Evolutionary conservation across 495 filamentous ascomycete genomes (phyloP).

Genomic region (Hypoxylon perforatum): DNA sequence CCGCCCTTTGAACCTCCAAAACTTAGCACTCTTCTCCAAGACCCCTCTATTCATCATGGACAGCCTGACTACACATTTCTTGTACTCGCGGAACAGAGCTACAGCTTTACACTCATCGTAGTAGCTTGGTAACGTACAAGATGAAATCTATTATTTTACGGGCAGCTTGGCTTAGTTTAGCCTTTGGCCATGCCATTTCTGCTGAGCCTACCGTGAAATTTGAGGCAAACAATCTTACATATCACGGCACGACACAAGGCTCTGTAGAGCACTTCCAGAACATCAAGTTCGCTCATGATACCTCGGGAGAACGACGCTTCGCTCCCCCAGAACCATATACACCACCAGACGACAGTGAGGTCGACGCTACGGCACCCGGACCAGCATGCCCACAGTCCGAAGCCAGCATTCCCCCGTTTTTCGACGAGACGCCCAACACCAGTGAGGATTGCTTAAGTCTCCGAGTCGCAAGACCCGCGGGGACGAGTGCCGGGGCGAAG

Average conservation of each 20-base stretch:
- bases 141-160: too few species aligned
- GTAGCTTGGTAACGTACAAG: too few species aligned
- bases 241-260: slow-evolving; percentile 12
- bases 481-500: slow-evolving; percentile 38
- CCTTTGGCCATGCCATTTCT: slow-evolving; percentile 1
- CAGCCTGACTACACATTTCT: too few species aligned
- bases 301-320: slow-evolving; percentile 51
- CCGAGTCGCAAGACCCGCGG: slow-evolving; percentile 52
- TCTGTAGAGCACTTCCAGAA: slow-evolving; percentile 54
- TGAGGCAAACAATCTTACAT: slow-evolving; percentile 12
- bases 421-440: slow-evolving; percentile 46
- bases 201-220: background rate
- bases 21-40: too few species aligned
- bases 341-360: slow-evolving; percentile 37
- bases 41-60: too few species aligned
- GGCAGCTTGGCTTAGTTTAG: too few species aligned
- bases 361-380: slow-evolving; percentile 51
- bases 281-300: slow-evolving; percentile 55
- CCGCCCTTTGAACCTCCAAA: too few species aligned
- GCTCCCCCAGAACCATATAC: slow-evolving; percentile 47
- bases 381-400: slow-evolving; percentile 53
- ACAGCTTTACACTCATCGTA: too few species aligned
- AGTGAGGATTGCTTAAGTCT: slow-evolving; percentile 58
- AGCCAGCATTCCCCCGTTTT: slow-evolving; percentile 50
- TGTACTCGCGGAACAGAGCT: too few species aligned